A percentile compares a stretch with the other conserved stretches of the same genome.
These are phyloP conservation scores for Starmerella stigmatis DNA, from an alignment of 805 yeast genomes.

Conservation along the genomic window DNA sequence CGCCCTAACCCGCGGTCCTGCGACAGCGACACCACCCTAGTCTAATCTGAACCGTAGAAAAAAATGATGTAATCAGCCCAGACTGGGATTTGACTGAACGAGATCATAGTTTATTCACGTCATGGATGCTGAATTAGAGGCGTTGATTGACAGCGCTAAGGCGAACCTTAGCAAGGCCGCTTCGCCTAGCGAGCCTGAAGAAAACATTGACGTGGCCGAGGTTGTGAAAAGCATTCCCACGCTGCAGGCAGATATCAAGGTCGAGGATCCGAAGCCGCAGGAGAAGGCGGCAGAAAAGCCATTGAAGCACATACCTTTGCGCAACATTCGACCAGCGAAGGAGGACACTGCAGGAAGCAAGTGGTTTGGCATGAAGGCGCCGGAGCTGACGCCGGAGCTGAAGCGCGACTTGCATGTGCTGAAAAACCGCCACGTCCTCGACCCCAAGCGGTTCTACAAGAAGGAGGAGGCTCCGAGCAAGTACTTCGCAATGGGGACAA, in stretches of 20 bases:
- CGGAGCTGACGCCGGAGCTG: constrained; percentile 58
- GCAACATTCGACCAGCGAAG: constrained; percentile 24
- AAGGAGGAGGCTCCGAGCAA: constrained; percentile 62
- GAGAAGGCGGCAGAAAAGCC: background rate
- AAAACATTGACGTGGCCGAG: constrained; percentile 22
- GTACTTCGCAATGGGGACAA: constrained; percentile 79
- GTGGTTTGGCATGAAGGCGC: constrained; percentile 76
- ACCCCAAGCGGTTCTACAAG: constrained; percentile 91
- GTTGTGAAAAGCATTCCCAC: constrained; percentile 10
- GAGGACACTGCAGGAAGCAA: constrained; percentile 41
- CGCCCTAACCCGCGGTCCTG: background rate
- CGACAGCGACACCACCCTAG: background rate
- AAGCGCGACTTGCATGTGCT: constrained; percentile 70
- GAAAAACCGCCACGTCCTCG: constrained; percentile 80
- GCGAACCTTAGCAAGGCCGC: background rate
- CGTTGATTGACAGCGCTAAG: constrained; percentile 14
- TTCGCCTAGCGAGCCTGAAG: constrained; percentile 18
- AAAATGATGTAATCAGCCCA: constrained; percentile 9
- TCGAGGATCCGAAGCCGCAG: background rate
- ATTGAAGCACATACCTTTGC: constrained; percentile 23
- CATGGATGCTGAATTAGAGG: constrained; percentile 17
- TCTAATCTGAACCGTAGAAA: background rate
- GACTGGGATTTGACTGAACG: too few species aligned
- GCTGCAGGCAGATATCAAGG: background rate
- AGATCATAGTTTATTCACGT: background rate